Evolutionary conservation across 192 early-diverging fungal genomes (phyloP).

Genomic region (Phycomyces blakesleeanus): DNA sequence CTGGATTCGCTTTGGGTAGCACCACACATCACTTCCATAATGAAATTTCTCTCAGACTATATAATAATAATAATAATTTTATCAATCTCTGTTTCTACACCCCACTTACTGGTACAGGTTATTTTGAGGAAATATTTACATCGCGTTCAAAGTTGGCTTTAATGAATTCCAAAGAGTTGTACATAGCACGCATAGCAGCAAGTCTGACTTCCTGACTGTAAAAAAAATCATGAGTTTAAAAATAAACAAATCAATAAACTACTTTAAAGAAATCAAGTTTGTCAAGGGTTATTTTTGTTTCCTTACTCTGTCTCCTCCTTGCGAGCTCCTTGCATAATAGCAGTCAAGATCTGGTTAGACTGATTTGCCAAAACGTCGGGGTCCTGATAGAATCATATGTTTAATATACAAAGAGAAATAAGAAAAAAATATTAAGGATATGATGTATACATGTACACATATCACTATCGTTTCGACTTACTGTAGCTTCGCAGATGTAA

Average conservation of each 20-base stretch:
- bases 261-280: no score
- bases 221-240: constrained; percentile 5
- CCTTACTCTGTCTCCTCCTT: constrained; percentile 81
- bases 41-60: constrained; percentile 90
- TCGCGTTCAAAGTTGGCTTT: constrained; percentile 90
- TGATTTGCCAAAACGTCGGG: constrained; percentile 77
- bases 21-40: constrained; percentile 99
- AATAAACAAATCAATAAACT: no score
- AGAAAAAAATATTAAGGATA: no score
- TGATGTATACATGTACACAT: no score
- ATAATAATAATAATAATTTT: constrained; percentile 3
- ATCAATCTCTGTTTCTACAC: neutral
- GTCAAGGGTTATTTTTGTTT: no score
- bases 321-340: constrained; percentile 92
- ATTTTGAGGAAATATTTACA: constrained; percentile 31
- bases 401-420: constrained; percentile 7
- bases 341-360: constrained; percentile 89
- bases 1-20: constrained; percentile 77
- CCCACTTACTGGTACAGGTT: neutral
- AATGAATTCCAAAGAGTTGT: constrained; percentile 95
- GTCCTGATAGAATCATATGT: constrained; percentile 42
- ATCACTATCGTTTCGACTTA: constrained; percentile 43
- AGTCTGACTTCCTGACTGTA: constrained; percentile 77
- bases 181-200: constrained; percentile 85
- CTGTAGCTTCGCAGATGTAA: constrained; percentile 87